These are phyloP conservation scores for Podaxis sp. DNA, from an alignment of 768 basidiomycete species.

Conservation along the genomic window DNA sequence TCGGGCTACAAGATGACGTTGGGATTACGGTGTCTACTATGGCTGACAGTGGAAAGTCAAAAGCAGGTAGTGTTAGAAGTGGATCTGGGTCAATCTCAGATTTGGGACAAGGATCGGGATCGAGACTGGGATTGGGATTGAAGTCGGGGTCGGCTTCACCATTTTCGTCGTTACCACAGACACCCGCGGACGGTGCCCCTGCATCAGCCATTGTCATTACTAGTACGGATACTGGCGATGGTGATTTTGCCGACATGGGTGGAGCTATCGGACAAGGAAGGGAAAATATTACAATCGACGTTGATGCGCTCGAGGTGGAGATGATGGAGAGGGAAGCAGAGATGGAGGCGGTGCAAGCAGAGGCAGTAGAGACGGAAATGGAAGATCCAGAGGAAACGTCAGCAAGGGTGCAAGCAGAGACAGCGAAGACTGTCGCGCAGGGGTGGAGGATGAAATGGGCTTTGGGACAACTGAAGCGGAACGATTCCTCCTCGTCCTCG, in stretches of 20 bases:
- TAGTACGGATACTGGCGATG: not conserved
- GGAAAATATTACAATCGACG: constrained; percentile 24
- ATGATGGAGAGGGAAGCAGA: constrained; percentile 24
- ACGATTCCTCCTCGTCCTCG: constrained; percentile 9
- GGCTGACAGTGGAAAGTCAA: not conserved
- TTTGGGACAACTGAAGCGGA: constrained; percentile 20
- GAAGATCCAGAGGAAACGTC: constrained; percentile 27
- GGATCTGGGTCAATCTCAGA: not conserved
- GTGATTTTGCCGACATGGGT: not conserved
- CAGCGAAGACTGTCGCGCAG: constrained; percentile 24
- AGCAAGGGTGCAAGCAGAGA: constrained; percentile 12
- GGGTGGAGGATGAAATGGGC: constrained; percentile 33
- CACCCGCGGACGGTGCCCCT: not conserved
- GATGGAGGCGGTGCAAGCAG: not conserved
- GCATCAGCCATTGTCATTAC: not conserved
- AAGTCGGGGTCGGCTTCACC: not conserved
- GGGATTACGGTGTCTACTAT: too few relatives aligned
- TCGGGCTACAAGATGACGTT: not conserved
- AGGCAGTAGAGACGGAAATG: not conserved
- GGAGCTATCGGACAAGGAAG: not conserved
- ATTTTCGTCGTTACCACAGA: constrained; percentile 4
- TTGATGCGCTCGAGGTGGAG: constrained; percentile 26
- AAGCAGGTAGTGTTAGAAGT: too few relatives aligned
- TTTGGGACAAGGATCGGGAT: not conserved
- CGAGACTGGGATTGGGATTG: not conserved